Conservation (phyloP, 2,329 filamentous ascomycete genomes). For the Talaromyces sp. region DNA sequence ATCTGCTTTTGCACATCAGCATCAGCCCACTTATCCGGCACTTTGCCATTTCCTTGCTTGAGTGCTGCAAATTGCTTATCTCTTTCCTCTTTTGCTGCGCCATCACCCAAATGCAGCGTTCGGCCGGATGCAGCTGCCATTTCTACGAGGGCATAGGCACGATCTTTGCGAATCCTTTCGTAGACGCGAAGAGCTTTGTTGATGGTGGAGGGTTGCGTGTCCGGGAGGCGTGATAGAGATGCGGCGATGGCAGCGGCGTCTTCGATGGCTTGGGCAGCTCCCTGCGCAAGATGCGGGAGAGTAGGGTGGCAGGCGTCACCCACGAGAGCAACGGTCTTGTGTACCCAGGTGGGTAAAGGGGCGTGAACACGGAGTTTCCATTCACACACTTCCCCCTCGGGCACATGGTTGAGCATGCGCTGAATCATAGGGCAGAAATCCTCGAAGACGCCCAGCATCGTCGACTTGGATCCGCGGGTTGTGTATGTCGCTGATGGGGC, state of each 20-base stretch:
- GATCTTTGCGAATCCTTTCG: constrained; percentile 54
- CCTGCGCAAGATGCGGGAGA: constrained; percentile 63
- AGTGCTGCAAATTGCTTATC: constrained; percentile 57
- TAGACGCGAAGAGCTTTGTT: constrained; percentile 55
- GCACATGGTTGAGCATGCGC: constrained; percentile 59
- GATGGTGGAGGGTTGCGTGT: constrained; percentile 46
- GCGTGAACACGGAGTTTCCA: constrained; percentile 64
- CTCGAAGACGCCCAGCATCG: constrained; percentile 58
- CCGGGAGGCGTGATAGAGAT: constrained; percentile 49
- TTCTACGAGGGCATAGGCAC: constrained; percentile 57
- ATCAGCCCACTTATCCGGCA: constrained; percentile 65
- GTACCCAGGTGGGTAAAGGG: constrained; percentile 61
- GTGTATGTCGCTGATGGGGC: constrained; percentile 62
- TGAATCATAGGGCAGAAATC: constrained; percentile 62
- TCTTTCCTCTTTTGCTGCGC: constrained; percentile 57
- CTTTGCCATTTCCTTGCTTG: constrained; percentile 47
- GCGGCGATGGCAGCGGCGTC: constrained; percentile 52
- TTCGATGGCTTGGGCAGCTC: constrained; percentile 66
- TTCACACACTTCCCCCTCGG: constrained; percentile 63
- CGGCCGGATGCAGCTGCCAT: constrained; percentile 55
- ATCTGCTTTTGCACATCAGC: constrained; percentile 66
- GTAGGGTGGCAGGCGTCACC: constrained; percentile 62
- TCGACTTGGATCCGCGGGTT: constrained; percentile 58
- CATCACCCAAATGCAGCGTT: constrained; percentile 56
- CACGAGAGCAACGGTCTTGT: constrained; percentile 36